Conservation (phyloP, 2,329 filamentous ascomycete genomes). For the Pyrenophora graminea region DNA sequence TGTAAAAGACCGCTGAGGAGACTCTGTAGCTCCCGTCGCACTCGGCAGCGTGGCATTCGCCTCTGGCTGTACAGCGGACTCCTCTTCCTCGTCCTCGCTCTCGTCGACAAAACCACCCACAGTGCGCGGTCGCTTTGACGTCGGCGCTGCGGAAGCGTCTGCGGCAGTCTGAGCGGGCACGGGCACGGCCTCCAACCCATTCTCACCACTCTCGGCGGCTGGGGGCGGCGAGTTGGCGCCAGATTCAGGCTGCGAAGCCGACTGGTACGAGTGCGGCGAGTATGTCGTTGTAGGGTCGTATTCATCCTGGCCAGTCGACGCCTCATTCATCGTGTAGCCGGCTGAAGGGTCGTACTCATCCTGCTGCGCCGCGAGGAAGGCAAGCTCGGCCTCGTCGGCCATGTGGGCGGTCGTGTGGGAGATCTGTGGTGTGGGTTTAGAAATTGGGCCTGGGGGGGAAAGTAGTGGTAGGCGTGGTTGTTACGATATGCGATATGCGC, state of each 20-base stretch:
- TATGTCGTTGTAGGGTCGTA: conserved; percentile 46
- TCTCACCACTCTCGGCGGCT: conserved; percentile 26
- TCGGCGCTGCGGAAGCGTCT: conserved; percentile 37
- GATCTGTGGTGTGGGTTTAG: conserved; percentile 17
- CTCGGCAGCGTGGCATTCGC: conserved; percentile 55
- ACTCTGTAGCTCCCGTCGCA: conserved; percentile 54
- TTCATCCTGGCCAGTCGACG: conserved; percentile 48
- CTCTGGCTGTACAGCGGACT: conserved; percentile 53
- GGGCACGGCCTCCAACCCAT: conserved; percentile 30
- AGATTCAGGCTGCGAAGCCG: conserved; percentile 34
- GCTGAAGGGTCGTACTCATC: conserved; percentile 48
- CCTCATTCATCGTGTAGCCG: conserved; percentile 49
- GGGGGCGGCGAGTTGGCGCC: conserved; percentile 33
- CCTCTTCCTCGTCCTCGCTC: conserved; percentile 62
- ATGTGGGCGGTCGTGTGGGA: conserved; percentile 38
- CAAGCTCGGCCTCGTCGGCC: conserved; percentile 59
- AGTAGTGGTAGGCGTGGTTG: conserved; percentile 11
- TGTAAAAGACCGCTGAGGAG: conserved; percentile 59
- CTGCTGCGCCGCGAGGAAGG: conserved; percentile 57
- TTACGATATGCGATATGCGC: conserved; percentile 17
- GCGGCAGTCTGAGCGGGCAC: conserved; percentile 22
- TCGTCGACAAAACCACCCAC: conserved; percentile 67
- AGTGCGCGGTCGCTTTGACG: conserved; percentile 54
- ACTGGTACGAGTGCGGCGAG: conserved; percentile 31
- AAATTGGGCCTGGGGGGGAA: background rate